Evolutionary conservation across 129 eudicot genomes (phyloP).

Genomic region (Flaveria trinervia): DNA sequence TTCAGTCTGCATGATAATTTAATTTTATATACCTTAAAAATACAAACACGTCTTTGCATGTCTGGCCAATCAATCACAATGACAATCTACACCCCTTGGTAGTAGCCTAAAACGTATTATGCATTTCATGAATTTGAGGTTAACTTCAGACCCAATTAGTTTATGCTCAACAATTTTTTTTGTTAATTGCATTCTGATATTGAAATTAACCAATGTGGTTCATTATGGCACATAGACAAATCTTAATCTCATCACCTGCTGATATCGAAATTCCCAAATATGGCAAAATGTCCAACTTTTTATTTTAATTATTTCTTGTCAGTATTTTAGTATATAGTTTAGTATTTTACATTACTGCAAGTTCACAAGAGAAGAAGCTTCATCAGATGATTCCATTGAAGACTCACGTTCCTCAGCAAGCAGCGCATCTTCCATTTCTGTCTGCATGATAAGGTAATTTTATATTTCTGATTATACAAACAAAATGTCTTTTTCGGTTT

Average conservation of each 20-base stretch:
- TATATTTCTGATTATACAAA: conserved; percentile 25
- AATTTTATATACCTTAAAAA: conserved; percentile 13
- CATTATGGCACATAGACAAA: conserved; percentile 25
- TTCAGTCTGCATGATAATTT: conserved; percentile 55
- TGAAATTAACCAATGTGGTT: conserved; percentile 1
- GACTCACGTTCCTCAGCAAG: conserved; percentile 66
- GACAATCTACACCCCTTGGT: conserved; percentile 22
- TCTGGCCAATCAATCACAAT: conserved; percentile 26
- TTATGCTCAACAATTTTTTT: neutral
- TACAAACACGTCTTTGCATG: conserved; percentile 19
- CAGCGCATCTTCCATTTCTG: conserved; percentile 71
- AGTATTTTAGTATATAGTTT: conserved; percentile 37
- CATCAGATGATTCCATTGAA: conserved; percentile 76
- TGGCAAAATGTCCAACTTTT: neutral
- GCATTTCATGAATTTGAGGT: conserved; percentile 10
- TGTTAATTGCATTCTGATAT: conserved; percentile 3
- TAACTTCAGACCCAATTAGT: conserved; percentile 10
- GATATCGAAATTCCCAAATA: conserved; percentile 10
- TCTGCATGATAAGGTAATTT: conserved; percentile 52
- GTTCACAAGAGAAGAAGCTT: conserved; percentile 58
- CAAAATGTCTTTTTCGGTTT: conserved; percentile 27
- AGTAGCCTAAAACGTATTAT: conserved; percentile 13
- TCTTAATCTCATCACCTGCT: conserved; percentile 24
- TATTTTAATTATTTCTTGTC: conserved; percentile 17
- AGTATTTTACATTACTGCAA: conserved; percentile 44